Evolutionary conservation across 2,329 filamentous ascomycete genomes (phyloP).

Genomic region (Didymella glomerata): DNA sequence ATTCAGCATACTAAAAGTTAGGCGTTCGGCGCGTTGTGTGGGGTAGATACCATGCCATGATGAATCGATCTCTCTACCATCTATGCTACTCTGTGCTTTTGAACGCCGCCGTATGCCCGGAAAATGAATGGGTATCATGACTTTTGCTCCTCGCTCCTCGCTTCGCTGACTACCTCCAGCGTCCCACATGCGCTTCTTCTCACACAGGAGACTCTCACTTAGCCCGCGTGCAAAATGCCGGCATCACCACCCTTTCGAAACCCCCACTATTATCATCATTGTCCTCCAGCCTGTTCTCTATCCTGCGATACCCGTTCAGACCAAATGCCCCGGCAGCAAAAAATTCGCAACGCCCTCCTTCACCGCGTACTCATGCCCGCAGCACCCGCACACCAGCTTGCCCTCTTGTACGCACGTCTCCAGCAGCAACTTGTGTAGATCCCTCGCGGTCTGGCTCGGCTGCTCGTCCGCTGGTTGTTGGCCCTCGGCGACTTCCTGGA

Average conservation of each 20-base stretch:
- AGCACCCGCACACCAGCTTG: constrained; percentile 88
- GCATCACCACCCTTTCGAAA: too few species aligned
- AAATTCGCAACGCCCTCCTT: constrained; percentile 98
- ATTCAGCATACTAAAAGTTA: constrained; percentile 15
- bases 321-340: constrained; percentile 89
- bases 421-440: constrained; percentile 82
- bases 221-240: background rate
- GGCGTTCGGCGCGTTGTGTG: constrained; percentile 25
- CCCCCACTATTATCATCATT: background rate
- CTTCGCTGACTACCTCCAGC: background rate
- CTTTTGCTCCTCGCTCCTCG: constrained; percentile 5
- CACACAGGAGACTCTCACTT: too few species aligned
- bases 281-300: too few species aligned
- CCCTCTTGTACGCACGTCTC: constrained; percentile 92
- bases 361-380: constrained; percentile 91
- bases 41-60: constrained; percentile 29
- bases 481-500: constrained; percentile 1
- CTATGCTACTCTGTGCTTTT: background rate
- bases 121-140: constrained; percentile 38
- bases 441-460: constrained; percentile 72
- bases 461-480: constrained; percentile 58
- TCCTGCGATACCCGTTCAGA: constrained; percentile 50
- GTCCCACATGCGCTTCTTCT: too few species aligned
- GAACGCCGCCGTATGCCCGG: constrained; percentile 1
- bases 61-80: constrained; percentile 11